Base-by-base conservation (phyloP, 108 stramenopile species). In the Fragilaria crotonensis region DNA sequence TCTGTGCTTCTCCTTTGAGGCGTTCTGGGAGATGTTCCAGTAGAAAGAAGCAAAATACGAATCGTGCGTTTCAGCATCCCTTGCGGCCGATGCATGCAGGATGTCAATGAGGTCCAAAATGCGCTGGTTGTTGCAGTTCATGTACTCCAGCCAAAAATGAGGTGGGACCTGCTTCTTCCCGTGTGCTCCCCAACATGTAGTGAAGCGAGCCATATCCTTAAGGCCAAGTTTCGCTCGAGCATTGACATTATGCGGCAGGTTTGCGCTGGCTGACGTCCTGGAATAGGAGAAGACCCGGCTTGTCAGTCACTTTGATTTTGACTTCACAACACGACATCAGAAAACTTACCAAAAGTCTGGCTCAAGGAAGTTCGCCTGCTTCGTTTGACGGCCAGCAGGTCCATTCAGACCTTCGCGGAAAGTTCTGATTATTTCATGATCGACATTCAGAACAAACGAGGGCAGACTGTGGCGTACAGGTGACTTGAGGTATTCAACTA, bases 21-120 rank as follows among this genome's bases (percentile, higher is more conserved):
- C 79, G 58, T 85, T 89, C 53, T 89, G 87, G 2, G 72, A 75
- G 4, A 89, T 59, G 45, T 89, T 79, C 88, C 88, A 89, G 36
- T 66, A 74, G 69, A 85, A 89, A 0, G 66, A 79, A 14, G 63
- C 58, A 33, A 72, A 76, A 32, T 70, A 67, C 7, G 81, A 66
- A 66, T 89, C 87, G 48, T 78, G 76, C 17, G 71, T 68, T 36
- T 78, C 74, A 2, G 78, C 81, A 68, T 88, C 87, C 9, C 83
- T 63, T 1, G 70, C 76, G 51, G 85, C 68, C 29, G 75, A 70
- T 31, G 63, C 65, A 56, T 68, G 71, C 1, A 85, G 66, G 33
- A 72, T 71, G 30, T 85, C 83, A 1, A 89, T 18, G 55, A 80
- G 54, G 51, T 84, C 83, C 11, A 78, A 19, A 18, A 36, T 25